Percentiles rank a stretch among this genome's conserved stretches.
Evolutionary conservation across 495 filamentous ascomycete species (phyloP).

Genomic region (Durotheca rogersii): DNA sequence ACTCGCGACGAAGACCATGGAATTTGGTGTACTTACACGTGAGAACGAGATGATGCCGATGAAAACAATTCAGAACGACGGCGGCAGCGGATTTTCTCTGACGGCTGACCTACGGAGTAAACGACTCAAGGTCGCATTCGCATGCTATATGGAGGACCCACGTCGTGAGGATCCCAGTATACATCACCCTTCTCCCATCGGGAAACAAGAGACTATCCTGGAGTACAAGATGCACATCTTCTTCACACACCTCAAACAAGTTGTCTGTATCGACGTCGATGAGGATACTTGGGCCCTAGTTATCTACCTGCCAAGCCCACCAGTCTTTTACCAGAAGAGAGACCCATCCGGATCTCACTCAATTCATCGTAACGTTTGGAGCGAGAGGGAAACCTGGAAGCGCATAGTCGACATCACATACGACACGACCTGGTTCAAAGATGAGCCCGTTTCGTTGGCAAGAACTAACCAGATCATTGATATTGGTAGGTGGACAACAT

Average conservation of each 20-base stretch:
- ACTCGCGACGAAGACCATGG: conserved; percentile 38
- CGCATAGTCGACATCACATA: conserved; percentile 70
- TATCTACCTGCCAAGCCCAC: conserved; percentile 64
- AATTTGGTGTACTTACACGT: conserved; percentile 52
- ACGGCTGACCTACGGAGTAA: conserved; percentile 46
- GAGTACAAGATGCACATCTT: conserved; percentile 58
- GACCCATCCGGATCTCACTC: conserved; percentile 46
- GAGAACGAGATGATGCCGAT: conserved; percentile 48
- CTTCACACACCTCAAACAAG: conserved; percentile 60
- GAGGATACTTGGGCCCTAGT: conserved; percentile 47
- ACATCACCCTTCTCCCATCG: conserved; percentile 18
- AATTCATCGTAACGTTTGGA: conserved; percentile 57
- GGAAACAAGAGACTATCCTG: conserved; percentile 26
- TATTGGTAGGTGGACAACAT: conserved; percentile 76
- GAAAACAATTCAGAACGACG: conserved; percentile 46
- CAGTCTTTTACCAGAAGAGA: conserved; percentile 60
- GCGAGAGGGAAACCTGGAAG: conserved; percentile 67
- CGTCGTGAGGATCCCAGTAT: conserved; percentile 29
- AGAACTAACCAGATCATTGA: conserved; percentile 65
- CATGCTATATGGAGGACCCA: conserved; percentile 40
- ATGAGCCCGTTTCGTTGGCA: conserved; percentile 53
- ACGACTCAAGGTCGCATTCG: conserved; percentile 48
- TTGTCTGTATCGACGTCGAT: conserved; percentile 50
- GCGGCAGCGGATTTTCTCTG: conserved; percentile 24
- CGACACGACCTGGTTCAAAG: conserved; percentile 42